Evolutionary conservation across 257 asterid species (phyloP), one percentile per base, ranked within the genome.

Genomic region (Capsicum baccatum): DNA sequence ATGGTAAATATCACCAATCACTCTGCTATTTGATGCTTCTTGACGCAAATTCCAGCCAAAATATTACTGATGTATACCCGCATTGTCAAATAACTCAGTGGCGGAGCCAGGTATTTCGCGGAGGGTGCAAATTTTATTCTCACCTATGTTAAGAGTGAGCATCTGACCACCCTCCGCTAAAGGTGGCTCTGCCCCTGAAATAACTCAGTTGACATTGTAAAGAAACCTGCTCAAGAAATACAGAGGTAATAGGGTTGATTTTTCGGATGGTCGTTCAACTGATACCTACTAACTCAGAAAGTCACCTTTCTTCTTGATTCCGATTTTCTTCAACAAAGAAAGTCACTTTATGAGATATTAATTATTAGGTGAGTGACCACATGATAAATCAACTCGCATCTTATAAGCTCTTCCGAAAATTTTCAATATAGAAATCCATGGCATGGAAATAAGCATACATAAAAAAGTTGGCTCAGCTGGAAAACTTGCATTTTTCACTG

Each of bases 191-290:
- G 33, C 33, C 33, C 33, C 33, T 26, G 33, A 50, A 35, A 52
- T 54, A 26, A 14, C 48, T 52, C 19, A 52, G 48, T 52, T 26
- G 57, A 70, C 79, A 70, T 17, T 26, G 19, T 54, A 26, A 26
- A 54, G 48, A 14, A 54, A 78, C 64, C 12, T 21, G 81, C 14
- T 52, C 81, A 76, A 50, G 8, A 48, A 48, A 73, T 73, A 73
- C n/a, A 21, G 4, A 74, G 19, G 8, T 15, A 48, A 47, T 4
- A 64, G 9, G 80, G 35, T 19, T 60, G 67, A 60, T 60, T 60
- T 12, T 1, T n/a, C 39, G 4, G 2, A 62, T 62, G 68, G 15
- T 62, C 68, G 4, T 9, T 19, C 68, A 62, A 9, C 5, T 62
- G 9, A 62, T 4, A 19, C 1, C 1, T 62, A 11, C 3, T 33